Percentiles rank a stretch among this genome's conserved stretches.
These are phyloP conservation scores for Dichotomocladium elegans DNA, from an alignment of 371 early-diverging fungal genomes.

Conservation along the genomic window DNA sequence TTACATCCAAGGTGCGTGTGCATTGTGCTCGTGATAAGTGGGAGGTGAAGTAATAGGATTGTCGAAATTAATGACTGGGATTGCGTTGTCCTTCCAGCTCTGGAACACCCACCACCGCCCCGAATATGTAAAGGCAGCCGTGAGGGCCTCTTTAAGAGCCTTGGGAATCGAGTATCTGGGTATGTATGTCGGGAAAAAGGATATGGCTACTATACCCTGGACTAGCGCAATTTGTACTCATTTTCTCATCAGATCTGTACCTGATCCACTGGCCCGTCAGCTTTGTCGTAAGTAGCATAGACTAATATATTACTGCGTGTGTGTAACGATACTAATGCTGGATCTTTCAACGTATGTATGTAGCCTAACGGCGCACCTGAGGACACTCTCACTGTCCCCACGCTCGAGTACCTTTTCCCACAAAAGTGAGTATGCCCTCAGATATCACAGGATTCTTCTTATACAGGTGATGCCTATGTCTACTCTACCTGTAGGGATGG, in stretches of 20 bases:
- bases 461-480: neutral
- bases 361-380: constrained; percentile 29
- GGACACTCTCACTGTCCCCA: constrained; percentile 31
- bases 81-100: constrained; percentile 34
- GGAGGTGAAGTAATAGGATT: no score
- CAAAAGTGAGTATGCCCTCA: constrained; percentile 22
- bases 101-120: constrained; percentile 83
- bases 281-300: constrained; percentile 18
- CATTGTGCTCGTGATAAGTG: no score
- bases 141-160: constrained; percentile 66
- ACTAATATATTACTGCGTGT: neutral
- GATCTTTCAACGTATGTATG: neutral
- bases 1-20: constrained; percentile 79
- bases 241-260: constrained; percentile 63
- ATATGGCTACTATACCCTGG: neutral
- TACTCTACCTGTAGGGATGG: constrained; percentile 17
- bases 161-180: constrained; percentile 74
- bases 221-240: no score
- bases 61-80: no score
- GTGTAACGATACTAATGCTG: neutral
- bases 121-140: constrained; percentile 61
- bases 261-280: constrained; percentile 75
- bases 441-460: no score
- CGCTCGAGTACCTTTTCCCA: constrained; percentile 26
- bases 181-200: neutral